Percentiles rank a stretch among this genome's conserved stretches.
phyloP scores from a whole-genome alignment of 2,329 filamentous ascomycete genomes.

The Phialophora chinensis region DNA sequence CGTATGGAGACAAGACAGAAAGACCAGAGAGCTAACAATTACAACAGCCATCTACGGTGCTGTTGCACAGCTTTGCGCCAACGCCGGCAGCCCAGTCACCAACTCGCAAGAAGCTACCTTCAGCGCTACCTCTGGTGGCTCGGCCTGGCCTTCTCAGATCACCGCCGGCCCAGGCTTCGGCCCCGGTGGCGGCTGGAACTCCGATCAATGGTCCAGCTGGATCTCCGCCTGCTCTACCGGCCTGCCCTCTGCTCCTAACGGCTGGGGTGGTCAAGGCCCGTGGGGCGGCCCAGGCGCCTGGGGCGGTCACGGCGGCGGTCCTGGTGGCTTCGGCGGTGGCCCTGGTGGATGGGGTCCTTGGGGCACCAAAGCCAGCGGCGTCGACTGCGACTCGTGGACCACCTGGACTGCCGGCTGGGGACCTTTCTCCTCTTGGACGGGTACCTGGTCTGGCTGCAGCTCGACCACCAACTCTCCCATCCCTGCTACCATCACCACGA shows the following conservation, averaged over 20 bases:
- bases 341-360: conserved; percentile 36
- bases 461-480: conserved; percentile 36
- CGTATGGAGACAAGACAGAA: background rate
- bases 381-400: conserved; percentile 39
- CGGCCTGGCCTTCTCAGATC: conserved; percentile 36
- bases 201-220: conserved; percentile 36
- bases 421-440: conserved; percentile 39
- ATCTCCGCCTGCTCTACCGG: conserved; percentile 36
- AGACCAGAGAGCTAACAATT: conserved; percentile 21
- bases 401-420: conserved; percentile 41
- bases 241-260: conserved; percentile 35
- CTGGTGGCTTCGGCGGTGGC: conserved; percentile 30
- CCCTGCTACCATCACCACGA: conserved; percentile 40
- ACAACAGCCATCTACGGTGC: conserved; percentile 39
- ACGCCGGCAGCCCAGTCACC: conserved; percentile 38
- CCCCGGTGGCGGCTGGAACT: conserved; percentile 36
- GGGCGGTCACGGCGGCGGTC: conserved; percentile 20
- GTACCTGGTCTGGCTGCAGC: conserved; percentile 40
- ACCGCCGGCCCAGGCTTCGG: conserved; percentile 36
- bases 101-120: conserved; percentile 40
- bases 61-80: conserved; percentile 41
- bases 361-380: conserved; percentile 38
- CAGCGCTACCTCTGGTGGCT: conserved; percentile 39
- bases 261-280: conserved; percentile 32
- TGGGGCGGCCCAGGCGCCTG: conserved; percentile 21